phyloP scores from a whole-genome alignment of 768 basidiomycete genomes.

The Tricholomella constricta region DNA sequence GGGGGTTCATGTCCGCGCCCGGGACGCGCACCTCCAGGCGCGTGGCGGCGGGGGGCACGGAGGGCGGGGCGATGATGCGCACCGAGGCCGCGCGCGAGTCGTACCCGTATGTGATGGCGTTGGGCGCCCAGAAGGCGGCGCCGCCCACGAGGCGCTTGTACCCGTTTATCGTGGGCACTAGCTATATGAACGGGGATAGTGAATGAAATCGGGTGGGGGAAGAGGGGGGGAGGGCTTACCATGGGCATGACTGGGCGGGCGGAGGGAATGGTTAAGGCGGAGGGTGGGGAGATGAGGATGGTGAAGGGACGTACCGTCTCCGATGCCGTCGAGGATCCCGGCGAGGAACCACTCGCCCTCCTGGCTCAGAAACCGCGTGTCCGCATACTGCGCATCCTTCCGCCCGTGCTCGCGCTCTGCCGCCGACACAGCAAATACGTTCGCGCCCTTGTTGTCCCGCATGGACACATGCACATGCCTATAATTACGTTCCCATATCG shows the following conservation, averaged over 20 bases:
- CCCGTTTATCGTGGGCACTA: constrained; percentile 91
- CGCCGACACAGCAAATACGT: constrained; percentile 76
- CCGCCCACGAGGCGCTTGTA: constrained; percentile 97
- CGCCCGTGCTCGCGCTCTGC: constrained; percentile 65
- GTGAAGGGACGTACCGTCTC: constrained; percentile 64
- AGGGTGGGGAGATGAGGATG: not conserved
- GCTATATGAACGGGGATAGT: constrained; percentile 36
- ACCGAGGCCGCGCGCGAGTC: constrained; percentile 93
- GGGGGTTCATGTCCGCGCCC: constrained; percentile 96
- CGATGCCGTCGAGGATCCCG: constrained; percentile 85
- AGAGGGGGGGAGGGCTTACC: constrained; percentile 40
- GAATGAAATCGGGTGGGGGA: not conserved
- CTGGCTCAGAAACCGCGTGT: constrained; percentile 83
- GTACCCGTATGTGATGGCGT: constrained; percentile 91
- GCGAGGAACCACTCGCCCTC: constrained; percentile 93
- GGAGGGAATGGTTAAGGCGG: not conserved
- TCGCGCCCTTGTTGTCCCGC: constrained; percentile 64
- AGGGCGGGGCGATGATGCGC: constrained; percentile 90
- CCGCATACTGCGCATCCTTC: constrained; percentile 69
- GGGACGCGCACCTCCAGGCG: constrained; percentile 93
- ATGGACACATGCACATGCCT: constrained; percentile 94
- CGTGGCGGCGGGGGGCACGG: constrained; percentile 78
- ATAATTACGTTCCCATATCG: too few species aligned
- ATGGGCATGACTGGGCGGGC: constrained; percentile 69
- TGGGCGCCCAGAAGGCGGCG: constrained; percentile 93